Evolutionary conservation across 2,329 filamentous ascomycete species (phyloP), one percentile per base, ranked within the genome.

Genomic region (Aspergillus cejpii): DNA sequence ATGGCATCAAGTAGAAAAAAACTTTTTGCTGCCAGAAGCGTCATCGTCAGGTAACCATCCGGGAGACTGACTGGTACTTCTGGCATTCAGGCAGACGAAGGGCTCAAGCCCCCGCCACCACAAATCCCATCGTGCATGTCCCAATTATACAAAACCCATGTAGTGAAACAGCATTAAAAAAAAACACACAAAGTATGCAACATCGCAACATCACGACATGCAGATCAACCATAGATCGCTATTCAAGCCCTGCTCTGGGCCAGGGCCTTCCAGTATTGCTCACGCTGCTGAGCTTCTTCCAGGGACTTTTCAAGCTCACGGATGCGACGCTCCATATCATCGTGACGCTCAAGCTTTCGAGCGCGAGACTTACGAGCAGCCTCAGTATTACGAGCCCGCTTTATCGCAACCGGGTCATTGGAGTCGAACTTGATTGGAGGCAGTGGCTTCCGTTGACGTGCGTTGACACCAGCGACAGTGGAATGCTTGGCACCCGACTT

Each of bases 301-400:
- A 69, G 48, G 26, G 52, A 44, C 31, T 76, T 74, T 65, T 83
- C 76, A 21, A 91, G 71, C 62, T 85, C 81, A 14, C 73, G 75
- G 59, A 94, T 89, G 59, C 79, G 75, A 29, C 77, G 77, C 72
- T 94, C 85, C 37, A 95, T 75, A 46, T 82, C 79, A 44, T 86
- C 82, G 49, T 91, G 75, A 56, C 83, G 79, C 63, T 84, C 77
- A 45, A 87, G 81, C 74, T 95, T 95, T 54, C 88, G 84, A 61
- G 88, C 84, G 41, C 91, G 84, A 48, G 89, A 95, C 72, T 95
- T 95, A 55, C 91, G 88, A 58, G 91, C 91, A 14, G 91, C 91
- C 65, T 94, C 79, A 6, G 89, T 94, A 67, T 96, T 97, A 55
- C 89, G 85, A 40, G 89, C 90, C 65, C 91, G 86, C 81, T 96